Base-by-base conservation (phyloP, 192 early-diverging fungal species). In the Backusella macrospora region DNA sequence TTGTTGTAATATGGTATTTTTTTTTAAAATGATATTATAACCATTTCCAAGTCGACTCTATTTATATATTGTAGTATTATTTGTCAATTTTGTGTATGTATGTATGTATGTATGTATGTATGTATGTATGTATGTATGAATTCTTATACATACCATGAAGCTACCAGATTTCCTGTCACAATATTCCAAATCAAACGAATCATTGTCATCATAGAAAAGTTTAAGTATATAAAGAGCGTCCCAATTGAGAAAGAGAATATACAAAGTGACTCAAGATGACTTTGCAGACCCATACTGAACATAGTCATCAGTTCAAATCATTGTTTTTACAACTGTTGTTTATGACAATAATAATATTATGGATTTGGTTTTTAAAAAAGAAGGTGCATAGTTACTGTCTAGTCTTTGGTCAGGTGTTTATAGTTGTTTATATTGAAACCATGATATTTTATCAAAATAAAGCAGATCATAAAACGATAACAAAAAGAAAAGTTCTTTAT, bases 41-140 rank as follows among this genome's bases (percentile, higher is more conserved):
- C 49, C 21, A 55, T 55, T 55, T 23, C 18, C 49, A 55, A 55
- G 49, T 55, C 49, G 49, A 9, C 18, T 55, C 49, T 49, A 49
- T 49, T 49, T 18, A n/a, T 52, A 10, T 52, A 8, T 34, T 1
- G 2, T 2, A 34, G 29, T 34, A 34, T 34, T 34, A 34, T 34
- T 34, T 34, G 29, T 34, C 29, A 34, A 2, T 34, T 0, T 5
- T 9, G 4, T 43, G 10, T 9, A 43, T 9, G 5, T 0, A 43
- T 43, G 10, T 43, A 43, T 43, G 10, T 43, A 43, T 43, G 10
- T 43, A 43, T 43, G 10, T 43, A 43, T 43, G 10, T 43, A 43
- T 43, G 10, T 9, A 43, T 9, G 5, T 0, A 43, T 43, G 10
- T 43, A 43, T 43, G 10, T 43, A 43, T 43, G 10, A 4, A 43